phyloP scores from a whole-genome alignment of 164 flowering plant genomes.

The Berberis thunbergii region DNA sequence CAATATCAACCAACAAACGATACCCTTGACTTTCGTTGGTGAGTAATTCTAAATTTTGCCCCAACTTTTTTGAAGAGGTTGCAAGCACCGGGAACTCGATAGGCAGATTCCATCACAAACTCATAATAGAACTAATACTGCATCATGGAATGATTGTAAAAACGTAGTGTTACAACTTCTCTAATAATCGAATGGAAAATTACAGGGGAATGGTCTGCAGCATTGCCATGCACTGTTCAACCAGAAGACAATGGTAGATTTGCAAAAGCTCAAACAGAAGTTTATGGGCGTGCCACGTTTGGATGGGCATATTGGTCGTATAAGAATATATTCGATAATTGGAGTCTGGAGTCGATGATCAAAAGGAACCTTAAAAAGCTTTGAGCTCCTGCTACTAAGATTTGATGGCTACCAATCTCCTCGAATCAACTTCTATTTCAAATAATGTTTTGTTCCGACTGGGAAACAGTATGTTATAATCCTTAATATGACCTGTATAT shows the following conservation, averaged over 20 bases:
- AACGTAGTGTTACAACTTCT: not conserved
- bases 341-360: not conserved
- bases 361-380: not conserved
- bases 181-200: not conserved
- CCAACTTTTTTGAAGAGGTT: not conserved
- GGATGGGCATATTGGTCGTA: not conserved
- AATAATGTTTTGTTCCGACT: too few relatives aligned
- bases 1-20: not conserved
- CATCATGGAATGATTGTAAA: too few relatives aligned
- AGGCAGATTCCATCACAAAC: not conserved
- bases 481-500: too few relatives aligned
- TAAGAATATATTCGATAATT: too few relatives aligned
- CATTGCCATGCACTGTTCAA: not conserved
- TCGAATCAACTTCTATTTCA: too few relatives aligned
- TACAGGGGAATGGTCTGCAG: not conserved
- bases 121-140: not conserved
- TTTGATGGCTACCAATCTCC: too few relatives aligned
- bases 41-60: too few relatives aligned
- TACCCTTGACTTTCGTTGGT: not conserved
- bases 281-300: not conserved
- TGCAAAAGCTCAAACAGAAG: not conserved
- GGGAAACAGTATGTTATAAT: too few relatives aligned
- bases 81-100: not conserved
- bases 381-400: not conserved
- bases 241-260: not conserved